These are phyloP conservation scores for Zygosaccharomyces pseudorouxii DNA, from an alignment of 805 yeast genomes.

Conservation along the genomic window DNA sequence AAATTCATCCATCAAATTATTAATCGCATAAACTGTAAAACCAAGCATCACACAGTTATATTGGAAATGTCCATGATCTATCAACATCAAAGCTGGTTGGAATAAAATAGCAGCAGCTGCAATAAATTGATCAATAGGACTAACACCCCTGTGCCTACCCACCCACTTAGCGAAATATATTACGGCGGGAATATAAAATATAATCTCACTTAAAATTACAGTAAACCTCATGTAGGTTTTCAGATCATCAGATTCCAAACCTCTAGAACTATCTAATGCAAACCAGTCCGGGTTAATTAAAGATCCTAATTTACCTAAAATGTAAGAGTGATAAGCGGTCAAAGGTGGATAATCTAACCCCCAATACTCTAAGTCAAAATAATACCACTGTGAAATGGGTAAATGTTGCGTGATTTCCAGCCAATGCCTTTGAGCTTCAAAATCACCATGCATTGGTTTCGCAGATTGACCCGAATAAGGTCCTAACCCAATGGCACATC, in stretches of 20 bases:
- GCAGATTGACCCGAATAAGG: conserved; percentile 68
- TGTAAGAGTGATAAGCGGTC: conserved; percentile 88
- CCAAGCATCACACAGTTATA: conserved; percentile 95
- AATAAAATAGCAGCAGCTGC: conserved; percentile 74
- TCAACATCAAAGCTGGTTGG: conserved; percentile 76
- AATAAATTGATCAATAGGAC: conserved; percentile 70
- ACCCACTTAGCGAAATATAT: conserved; percentile 65
- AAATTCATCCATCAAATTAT: conserved; percentile 59
- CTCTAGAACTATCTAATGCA: conserved; percentile 65
- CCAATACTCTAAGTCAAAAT: conserved; percentile 87
- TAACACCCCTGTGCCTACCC: conserved; percentile 53
- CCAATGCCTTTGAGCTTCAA: conserved; percentile 99
- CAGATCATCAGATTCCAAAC: conserved; percentile 54
- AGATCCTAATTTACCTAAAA: conserved; percentile 69
- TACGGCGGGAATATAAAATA: conserved; percentile 76
- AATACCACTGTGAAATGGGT: conserved; percentile 79
- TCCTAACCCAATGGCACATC: conserved; percentile 87
- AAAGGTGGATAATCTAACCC: conserved; percentile 96
- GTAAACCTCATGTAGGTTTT: conserved; percentile 84
- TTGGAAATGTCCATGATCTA: conserved; percentile 98
- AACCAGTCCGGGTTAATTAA: conserved; percentile 71
- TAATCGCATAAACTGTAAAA: conserved; percentile 61
- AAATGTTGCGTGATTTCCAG: conserved; percentile 79
- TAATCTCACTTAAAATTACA: conserved; percentile 67
- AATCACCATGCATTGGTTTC: conserved; percentile 89